Conservation (phyloP, 192 early-diverging fungal species). For the Podila minutissima region DNA sequence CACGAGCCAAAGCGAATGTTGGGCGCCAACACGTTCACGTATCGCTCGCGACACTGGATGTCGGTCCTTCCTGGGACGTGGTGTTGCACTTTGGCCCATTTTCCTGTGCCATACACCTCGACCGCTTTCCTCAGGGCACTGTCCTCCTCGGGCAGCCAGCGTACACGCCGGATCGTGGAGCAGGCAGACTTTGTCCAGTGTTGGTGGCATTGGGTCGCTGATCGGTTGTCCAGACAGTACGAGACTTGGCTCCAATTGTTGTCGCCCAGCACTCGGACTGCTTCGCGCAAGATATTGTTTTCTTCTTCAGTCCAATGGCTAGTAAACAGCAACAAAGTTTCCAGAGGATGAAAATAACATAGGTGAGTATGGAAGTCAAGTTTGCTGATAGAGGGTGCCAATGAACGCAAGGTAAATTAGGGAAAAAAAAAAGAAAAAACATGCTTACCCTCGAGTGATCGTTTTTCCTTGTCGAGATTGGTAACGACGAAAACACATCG, state of each 20-base stretch:
- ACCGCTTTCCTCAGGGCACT: slow-evolving; percentile 70
- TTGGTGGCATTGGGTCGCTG: slow-evolving; percentile 76
- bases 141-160: slow-evolving; percentile 78
- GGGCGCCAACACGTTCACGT: slow-evolving; percentile 73
- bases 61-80: slow-evolving; percentile 79
- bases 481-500: slow-evolving; percentile 79
- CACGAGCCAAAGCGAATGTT: slow-evolving; percentile 65
- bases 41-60: slow-evolving; percentile 83
- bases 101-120: slow-evolving; percentile 69
- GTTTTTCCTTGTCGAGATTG: slow-evolving; percentile 56
- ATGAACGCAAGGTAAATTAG: not conserved
- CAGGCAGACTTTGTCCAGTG: slow-evolving; percentile 79
- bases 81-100: slow-evolving; percentile 78
- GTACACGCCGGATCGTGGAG: slow-evolving; percentile 69
- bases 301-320: slow-evolving; percentile 77
- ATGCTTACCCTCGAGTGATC: slow-evolving; percentile 19
- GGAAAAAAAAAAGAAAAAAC: not conserved
- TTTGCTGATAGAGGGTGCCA: not conserved
- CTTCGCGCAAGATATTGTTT: slow-evolving; percentile 66
- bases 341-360: not conserved
- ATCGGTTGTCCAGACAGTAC: slow-evolving; percentile 68
- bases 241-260: slow-evolving; percentile 80
- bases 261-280: slow-evolving; percentile 74
- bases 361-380: not conserved
- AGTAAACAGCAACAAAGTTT: slow-evolving; percentile 16